phyloP scores from a whole-genome alignment of 108 stramenopile genomes.

The Skeletonema grethae region DNA sequence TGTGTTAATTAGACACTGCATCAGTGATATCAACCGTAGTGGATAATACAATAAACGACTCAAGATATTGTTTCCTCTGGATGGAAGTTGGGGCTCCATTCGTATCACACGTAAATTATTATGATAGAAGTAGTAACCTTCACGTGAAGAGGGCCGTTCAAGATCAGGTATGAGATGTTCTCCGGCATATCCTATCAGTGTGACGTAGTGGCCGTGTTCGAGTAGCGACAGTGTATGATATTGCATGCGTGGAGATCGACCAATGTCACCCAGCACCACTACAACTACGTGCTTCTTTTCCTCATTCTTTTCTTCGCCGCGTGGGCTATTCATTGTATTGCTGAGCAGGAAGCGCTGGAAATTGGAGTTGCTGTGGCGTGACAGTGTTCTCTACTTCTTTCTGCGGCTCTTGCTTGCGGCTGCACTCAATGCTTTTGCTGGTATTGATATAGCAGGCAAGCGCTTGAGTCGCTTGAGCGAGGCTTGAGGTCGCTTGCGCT shows the following conservation, averaged over 20 bases:
- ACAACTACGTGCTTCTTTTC: constrained; percentile 63
- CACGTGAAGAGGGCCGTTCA: constrained; percentile 10
- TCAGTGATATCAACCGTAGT: constrained; percentile 55
- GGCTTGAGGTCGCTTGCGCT: no score
- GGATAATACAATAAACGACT: constrained; percentile 67
- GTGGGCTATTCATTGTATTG: background rate
- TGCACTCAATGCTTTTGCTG: no score
- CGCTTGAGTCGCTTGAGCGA: no score
- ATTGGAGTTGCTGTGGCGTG: no score
- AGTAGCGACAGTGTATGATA: constrained; percentile 95
- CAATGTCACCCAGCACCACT: constrained; percentile 85
- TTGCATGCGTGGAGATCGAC: constrained; percentile 98
- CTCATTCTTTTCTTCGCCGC: background rate
- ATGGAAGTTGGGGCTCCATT: constrained; percentile 55
- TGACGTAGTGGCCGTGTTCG: constrained; percentile 65
- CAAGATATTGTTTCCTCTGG: constrained; percentile 41
- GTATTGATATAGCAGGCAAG: no score
- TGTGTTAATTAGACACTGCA: constrained; percentile 52
- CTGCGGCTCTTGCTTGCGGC: no score
- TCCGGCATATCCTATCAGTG: constrained; percentile 76
- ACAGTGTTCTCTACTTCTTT: no score
- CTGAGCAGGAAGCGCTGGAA: no score
- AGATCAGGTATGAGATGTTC: constrained; percentile 58
- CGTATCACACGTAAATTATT: constrained; percentile 62
- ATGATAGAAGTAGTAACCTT: background rate